Conservation (phyloP, 2,329 filamentous ascomycete genomes). For the Talaromyces verruculosus region DNA sequence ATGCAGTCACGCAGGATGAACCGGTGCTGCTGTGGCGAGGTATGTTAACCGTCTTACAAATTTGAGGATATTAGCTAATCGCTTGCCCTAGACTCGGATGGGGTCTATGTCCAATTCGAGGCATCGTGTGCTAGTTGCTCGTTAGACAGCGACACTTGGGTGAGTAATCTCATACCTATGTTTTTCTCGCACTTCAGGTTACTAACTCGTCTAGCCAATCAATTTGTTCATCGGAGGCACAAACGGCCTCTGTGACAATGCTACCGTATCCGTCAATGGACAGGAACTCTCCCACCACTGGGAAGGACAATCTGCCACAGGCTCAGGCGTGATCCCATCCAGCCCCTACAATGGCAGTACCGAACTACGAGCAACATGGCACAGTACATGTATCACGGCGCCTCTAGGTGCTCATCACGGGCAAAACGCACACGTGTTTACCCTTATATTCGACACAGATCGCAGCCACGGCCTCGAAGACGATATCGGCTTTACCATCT, state of each 20-base stretch:
- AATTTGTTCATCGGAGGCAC: constrained; percentile 29
- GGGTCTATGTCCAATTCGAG: constrained; percentile 27
- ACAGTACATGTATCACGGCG: constrained; percentile 31
- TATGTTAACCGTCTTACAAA: constrained; percentile 12
- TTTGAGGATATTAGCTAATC: constrained; percentile 22
- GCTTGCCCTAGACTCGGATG: constrained; percentile 25
- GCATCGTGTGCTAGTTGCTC: constrained; percentile 27
- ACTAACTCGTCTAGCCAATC: constrained; percentile 28
- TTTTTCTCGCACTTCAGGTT: not conserved
- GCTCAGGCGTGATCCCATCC: constrained; percentile 29
- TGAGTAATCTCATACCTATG: constrained; percentile 15
- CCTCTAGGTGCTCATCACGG: constrained; percentile 22
- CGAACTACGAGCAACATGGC: constrained; percentile 28
- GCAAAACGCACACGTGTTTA: constrained; percentile 31
- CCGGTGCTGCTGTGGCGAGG: constrained; percentile 23
- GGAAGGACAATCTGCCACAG: constrained; percentile 27
- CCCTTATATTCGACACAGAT: constrained; percentile 29
- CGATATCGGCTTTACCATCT: constrained; percentile 36
- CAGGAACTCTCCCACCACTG: constrained; percentile 27
- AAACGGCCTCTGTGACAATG: constrained; percentile 30
- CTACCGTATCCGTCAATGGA: constrained; percentile 32
- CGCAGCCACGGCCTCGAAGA: constrained; percentile 25
- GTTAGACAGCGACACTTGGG: constrained; percentile 22
- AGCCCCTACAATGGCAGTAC: constrained; percentile 23
- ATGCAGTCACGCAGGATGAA: constrained; percentile 15